phyloP scores from a whole-genome alignment of 1,284 basidiomycete genomes.

The Cerrena zonata region DNA sequence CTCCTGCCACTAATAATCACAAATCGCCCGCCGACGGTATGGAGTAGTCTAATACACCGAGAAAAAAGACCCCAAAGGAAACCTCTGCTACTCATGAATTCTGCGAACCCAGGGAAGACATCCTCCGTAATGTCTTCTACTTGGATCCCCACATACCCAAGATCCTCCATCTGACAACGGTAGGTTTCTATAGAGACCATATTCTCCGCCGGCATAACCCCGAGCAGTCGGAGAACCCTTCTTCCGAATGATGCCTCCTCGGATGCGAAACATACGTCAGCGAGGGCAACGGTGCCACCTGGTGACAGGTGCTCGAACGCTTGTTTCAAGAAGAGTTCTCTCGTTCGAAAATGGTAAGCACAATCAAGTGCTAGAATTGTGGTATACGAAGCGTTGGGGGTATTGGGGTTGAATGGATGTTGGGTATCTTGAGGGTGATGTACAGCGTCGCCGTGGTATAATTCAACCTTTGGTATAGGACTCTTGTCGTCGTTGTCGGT shows the following conservation, averaged over 20 bases:
- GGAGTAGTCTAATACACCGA: constrained; percentile 35
- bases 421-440: constrained; percentile 22
- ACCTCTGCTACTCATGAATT: constrained; percentile 42
- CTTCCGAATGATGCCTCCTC: constrained; percentile 10
- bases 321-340: constrained; percentile 45
- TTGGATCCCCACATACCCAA: constrained; percentile 51
- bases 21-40: constrained; percentile 45
- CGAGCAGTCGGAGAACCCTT: constrained; percentile 24
- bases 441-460: constrained; percentile 50
- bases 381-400: constrained; percentile 31
- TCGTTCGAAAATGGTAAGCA: constrained; percentile 64
- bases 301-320: constrained; percentile 39
- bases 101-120: constrained; percentile 56
- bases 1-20: constrained; percentile 45
- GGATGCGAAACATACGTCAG: constrained; percentile 53
- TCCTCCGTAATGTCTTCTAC: constrained; percentile 56
- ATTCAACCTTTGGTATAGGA: constrained; percentile 23
- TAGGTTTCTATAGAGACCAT: constrained; percentile 46
- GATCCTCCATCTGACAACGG: constrained; percentile 34
- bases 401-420: constrained; percentile 40
- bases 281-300: constrained; percentile 55
- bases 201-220: constrained; percentile 52
- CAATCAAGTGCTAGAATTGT: constrained; percentile 60
- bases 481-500: constrained; percentile 9
- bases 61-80: constrained; percentile 43